Evolutionary conservation across 2,329 filamentous ascomycete genomes (phyloP).

Genomic region (Microdochium bolleyi): DNA sequence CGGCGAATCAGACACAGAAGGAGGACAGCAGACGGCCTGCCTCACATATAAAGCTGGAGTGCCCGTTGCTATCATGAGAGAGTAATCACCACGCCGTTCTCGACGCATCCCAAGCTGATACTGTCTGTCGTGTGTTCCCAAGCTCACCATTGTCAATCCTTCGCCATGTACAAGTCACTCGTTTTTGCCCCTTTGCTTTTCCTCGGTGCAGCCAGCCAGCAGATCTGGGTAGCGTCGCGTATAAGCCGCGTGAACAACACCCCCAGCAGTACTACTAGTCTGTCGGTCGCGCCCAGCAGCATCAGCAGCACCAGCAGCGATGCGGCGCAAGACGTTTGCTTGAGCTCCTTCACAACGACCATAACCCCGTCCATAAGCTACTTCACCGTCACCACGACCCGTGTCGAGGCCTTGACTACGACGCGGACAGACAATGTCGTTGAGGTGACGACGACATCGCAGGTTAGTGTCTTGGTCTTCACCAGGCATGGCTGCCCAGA

Average conservation of each 20-base stretch:
- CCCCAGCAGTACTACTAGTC: background rate
- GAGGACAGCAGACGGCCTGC: too few relatives aligned
- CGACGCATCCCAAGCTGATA: too few relatives aligned
- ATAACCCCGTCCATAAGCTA: background rate
- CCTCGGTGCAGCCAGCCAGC: background rate
- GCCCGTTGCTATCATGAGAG: too few relatives aligned
- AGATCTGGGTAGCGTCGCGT: background rate
- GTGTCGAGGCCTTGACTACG: background rate
- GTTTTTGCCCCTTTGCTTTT: background rate
- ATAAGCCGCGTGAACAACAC: background rate
- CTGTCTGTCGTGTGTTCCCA: too few relatives aligned
- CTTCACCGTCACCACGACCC: background rate
- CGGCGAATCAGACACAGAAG: too few relatives aligned
- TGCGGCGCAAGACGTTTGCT: background rate
- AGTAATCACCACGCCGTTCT: too few relatives aligned
- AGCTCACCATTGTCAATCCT: background rate
- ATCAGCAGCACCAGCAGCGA: background rate
- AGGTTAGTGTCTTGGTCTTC: background rate
- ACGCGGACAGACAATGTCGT: background rate
- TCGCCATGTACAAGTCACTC: background rate
- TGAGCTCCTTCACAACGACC: background rate
- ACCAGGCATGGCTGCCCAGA: background rate
- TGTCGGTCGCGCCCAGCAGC: background rate
- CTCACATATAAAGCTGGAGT: too few relatives aligned
- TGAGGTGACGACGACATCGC: background rate